Evolutionary conservation across 352 stramenopile genomes (phyloP).

Genomic region (Phytophthora vignae): DNA sequence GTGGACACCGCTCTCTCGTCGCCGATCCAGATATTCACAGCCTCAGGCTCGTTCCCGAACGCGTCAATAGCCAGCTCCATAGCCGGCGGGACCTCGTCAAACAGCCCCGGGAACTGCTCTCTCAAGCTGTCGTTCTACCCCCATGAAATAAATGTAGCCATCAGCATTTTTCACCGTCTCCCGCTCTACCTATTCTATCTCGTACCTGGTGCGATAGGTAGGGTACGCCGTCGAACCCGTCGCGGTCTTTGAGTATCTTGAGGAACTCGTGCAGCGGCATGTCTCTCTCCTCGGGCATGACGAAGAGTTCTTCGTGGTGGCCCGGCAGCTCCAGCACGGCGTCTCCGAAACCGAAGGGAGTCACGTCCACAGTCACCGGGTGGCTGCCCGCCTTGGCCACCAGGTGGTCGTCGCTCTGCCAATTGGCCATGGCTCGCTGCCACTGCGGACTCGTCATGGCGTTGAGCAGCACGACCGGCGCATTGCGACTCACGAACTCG

Average conservation of each 20-base stretch:
- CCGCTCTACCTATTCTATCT: constrained; percentile 19
- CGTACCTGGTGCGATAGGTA: constrained; percentile 84
- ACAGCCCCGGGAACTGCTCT: constrained; percentile 71
- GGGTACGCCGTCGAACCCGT: constrained; percentile 74
- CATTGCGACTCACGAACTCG: constrained; percentile 78
- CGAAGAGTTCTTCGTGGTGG: constrained; percentile 52
- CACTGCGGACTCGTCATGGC: constrained; percentile 69
- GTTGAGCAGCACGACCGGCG: constrained; percentile 77
- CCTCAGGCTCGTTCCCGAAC: constrained; percentile 85
- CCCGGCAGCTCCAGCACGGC: constrained; percentile 59
- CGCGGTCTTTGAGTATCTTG: constrained; percentile 49
- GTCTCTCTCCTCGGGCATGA: constrained; percentile 84
- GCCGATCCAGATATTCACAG: constrained; percentile 98
- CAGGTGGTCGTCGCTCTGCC: constrained; percentile 69
- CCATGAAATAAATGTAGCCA: background rate
- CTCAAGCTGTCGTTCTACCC: constrained; percentile 79
- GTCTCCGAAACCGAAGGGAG: constrained; percentile 79
- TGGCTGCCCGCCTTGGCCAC: constrained; percentile 50
- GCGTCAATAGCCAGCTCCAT: constrained; percentile 65
- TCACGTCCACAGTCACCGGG: constrained; percentile 77
- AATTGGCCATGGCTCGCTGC: constrained; percentile 53
- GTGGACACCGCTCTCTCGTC: constrained; percentile 95
- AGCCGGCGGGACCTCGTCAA: constrained; percentile 68
- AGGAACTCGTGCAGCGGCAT: constrained; percentile 77
- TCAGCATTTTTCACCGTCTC: background rate